Conservation (phyloP, 306 rosid genomes). For the Lathyrus sativus region DNA sequence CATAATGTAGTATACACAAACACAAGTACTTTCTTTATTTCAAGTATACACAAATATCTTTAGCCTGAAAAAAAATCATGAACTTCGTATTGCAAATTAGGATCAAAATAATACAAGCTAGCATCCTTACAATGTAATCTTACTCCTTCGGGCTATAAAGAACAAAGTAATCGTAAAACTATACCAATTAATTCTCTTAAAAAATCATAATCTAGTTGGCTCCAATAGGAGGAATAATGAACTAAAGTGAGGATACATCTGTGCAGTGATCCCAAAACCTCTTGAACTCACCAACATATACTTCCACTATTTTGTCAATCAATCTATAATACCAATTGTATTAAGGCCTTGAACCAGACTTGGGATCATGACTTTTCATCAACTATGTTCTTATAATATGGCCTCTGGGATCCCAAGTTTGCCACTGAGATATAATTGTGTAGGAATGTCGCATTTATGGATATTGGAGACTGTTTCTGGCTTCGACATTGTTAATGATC, state of each 20-base stretch:
- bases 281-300: constrained; percentile 28
- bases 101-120: constrained; percentile 18
- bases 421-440: constrained; percentile 69
- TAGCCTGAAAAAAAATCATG: constrained; percentile 12
- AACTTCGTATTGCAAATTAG: constrained; percentile 28
- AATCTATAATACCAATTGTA: constrained; percentile 37
- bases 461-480: constrained; percentile 64
- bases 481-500: constrained; percentile 61
- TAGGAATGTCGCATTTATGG: constrained; percentile 79
- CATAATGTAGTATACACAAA: background rate
- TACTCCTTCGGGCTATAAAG: constrained; percentile 40
- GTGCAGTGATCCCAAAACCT: background rate
- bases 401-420: constrained; percentile 66
- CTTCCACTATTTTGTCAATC: constrained; percentile 29
- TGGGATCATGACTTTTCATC: constrained; percentile 28
- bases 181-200: constrained; percentile 39
- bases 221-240: constrained; percentile 28
- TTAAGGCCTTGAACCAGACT: constrained; percentile 33
- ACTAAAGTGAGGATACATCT: constrained; percentile 1
- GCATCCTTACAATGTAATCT: constrained; percentile 33
- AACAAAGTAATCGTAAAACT: constrained; percentile 44
- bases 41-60: constrained; percentile 18
- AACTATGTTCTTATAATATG: constrained; percentile 45
- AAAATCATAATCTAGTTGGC: constrained; percentile 34
- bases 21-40: background rate